A percentile compares a stretch with the other conserved stretches of the same genome.
phyloP scores from a whole-genome alignment of 306 rosid genomes.

The Acacia confusa region DNA sequence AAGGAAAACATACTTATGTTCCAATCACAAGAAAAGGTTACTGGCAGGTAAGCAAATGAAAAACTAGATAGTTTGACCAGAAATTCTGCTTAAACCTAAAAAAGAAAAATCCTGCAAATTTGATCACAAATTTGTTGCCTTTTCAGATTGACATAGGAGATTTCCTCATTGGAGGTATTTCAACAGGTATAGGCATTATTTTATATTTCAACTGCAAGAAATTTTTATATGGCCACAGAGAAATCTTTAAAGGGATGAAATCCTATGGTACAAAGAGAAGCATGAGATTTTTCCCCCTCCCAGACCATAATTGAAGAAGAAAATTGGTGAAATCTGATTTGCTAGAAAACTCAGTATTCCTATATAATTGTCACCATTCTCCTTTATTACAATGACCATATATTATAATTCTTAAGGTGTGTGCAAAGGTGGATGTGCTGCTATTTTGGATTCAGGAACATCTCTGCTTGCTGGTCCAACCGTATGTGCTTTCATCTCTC shows the following conservation, averaged over 20 bases:
- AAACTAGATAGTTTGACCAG: not conserved
- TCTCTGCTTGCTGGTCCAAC: slow-evolving; percentile 91
- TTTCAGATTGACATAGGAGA: slow-evolving; percentile 86
- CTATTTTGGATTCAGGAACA: slow-evolving; percentile 87
- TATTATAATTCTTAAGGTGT: slow-evolving; percentile 49
- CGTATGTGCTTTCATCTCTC: slow-evolving; percentile 46
- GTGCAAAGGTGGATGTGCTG: slow-evolving; percentile 78
- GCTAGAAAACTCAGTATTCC: not conserved
- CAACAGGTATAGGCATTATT: slow-evolving; percentile 64
- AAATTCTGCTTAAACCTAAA: slow-evolving; percentile 13
- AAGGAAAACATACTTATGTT: slow-evolving; percentile 75
- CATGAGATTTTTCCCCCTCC: not conserved
- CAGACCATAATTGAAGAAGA: not conserved
- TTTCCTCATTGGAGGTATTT: slow-evolving; percentile 59
- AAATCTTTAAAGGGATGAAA: slow-evolving; percentile 5
- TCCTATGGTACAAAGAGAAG: not conserved
- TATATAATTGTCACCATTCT: not conserved
- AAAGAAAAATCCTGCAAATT: not conserved
- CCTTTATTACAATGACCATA: slow-evolving; percentile 18
- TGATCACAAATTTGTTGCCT: not conserved
- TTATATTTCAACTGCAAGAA: slow-evolving; percentile 12
- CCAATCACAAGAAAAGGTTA: slow-evolving; percentile 80
- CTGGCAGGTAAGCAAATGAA: slow-evolving; percentile 71
- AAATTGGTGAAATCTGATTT: not conserved
- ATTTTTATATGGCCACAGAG: not conserved